Base-by-base conservation (phyloP, 768 basidiomycete genomes). In the Neoboletus magnificus region DNA sequence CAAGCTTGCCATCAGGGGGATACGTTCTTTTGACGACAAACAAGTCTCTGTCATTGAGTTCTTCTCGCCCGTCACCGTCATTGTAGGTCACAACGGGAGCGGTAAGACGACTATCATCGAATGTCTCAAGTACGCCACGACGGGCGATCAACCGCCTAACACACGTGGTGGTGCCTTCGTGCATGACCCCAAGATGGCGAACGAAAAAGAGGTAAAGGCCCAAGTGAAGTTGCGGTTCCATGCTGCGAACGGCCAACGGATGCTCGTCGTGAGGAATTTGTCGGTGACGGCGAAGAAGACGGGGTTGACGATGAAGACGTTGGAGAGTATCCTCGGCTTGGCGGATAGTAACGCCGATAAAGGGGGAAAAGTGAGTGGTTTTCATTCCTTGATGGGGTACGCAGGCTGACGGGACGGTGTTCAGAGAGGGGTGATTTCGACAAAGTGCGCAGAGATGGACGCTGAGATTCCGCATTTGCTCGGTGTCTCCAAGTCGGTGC, bases 31-130 rank as follows among this genome's bases (percentile, higher is more conserved):
- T 67, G 96, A 98, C 77, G 93, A 96, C 82, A 96, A 98, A 65
- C 82, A 88, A 61, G 83, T 94, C 59, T 81, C 91, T 2, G 82
- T 98, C 62, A 96, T 99, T 70, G 91, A 98, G 72, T 99, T 99
- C 76, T 98, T 93, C 75, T 86, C 87, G 20, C 97, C 97, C 8
- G 89, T 99, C 52, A 99, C 97, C 0, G 95, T 99, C 72, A 98
- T 99, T 56, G 94, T 98, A 2, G 97, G 97, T 2, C 91, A 94
- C 76, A 99, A 99, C 73, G 97, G 97, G 18, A 94, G 91, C 63
- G 97, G 97, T 42, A 99, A 99, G 76, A 99, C 97, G 3, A 99
- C 96, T 1, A 91, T 98, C 68, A 98, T 99, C 72, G 97, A 99
- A 79, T 98, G 96, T 74, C 82, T 99, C 71, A 98, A 98, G 77